Evolutionary conservation across 2,329 filamentous ascomycete genomes (phyloP), one percentile per base, ranked within the genome.

Genomic region (Cladosporium halotolerans): DNA sequence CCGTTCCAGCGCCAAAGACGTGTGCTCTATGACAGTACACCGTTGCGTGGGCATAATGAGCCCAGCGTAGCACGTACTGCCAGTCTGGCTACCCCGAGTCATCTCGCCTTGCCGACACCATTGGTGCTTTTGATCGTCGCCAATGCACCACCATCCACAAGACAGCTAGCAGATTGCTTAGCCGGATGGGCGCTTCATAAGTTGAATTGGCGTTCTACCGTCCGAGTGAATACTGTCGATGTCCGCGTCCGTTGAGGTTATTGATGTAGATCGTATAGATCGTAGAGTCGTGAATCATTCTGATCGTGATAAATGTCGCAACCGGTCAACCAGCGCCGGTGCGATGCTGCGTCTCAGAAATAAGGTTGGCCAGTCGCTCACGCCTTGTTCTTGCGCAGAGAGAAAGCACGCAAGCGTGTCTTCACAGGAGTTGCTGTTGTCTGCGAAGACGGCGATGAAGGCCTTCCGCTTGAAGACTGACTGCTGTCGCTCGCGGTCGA

Each of bases 401-500:
- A 56, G 31, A 58, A 53, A 8, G 42, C 46, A 4, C 56, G 39
- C 28, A 56, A 36, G 7, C 54, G 51, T 9, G 43, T 57, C 44
- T 57, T 56, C 31, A 53, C 36, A 1, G 53, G 56, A 13, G 13
- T 41, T 28, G 48, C 36, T 11, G n/a, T 36, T 39, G 48, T 51
- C 3, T 39, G 48, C 23, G 45, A 38, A 5, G 48, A 33, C 11
- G 50, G 50, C n/a, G 50, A 53, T n/a, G 42, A 28, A 10, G 42
- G 42, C 23, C 23, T 31, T 45, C 31, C 18, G 5, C 39, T 52
- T 8, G 43, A 23, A n/a, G 50, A 53, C 28, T 48, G 51, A 3
- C 57, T 58, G 33, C 57, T 58, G 32, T 59, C 59, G 28, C 46
- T 49, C 3, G 46, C 52, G 45, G 57, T 62, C 42, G 51, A 56